Percentiles rank a stretch among this genome's conserved stretches.
Conservation (phyloP, 2,329 filamentous ascomycete species). For the Chaetomium globosum region DNA sequence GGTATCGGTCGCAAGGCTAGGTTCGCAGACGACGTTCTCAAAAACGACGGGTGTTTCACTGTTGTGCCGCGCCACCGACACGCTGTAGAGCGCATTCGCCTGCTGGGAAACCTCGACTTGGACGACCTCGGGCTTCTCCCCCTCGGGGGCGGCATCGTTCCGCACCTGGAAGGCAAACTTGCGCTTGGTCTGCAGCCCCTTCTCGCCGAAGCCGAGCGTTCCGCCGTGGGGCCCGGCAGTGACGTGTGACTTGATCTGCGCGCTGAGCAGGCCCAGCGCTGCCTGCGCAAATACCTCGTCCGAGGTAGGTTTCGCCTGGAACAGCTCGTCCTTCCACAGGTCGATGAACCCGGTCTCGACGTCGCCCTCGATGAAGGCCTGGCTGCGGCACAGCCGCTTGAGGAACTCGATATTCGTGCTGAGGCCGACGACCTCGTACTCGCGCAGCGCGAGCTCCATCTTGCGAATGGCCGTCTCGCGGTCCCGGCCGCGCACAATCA, state of each 20-base stretch:
- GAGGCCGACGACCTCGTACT: slow-evolving; percentile 90
- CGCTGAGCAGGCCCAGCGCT: slow-evolving; percentile 71
- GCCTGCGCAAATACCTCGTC: slow-evolving; percentile 84
- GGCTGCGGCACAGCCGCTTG: slow-evolving; percentile 79
- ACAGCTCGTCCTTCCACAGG: slow-evolving; percentile 80
- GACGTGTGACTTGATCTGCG: slow-evolving; percentile 44
- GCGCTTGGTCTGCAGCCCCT: slow-evolving; percentile 47
- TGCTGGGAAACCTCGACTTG: slow-evolving; percentile 55
- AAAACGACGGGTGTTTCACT: slow-evolving; percentile 47
- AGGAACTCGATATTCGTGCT: slow-evolving; percentile 97
- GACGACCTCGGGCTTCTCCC: slow-evolving; percentile 58
- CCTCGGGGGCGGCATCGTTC: slow-evolving; percentile 54
- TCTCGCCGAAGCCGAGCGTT: slow-evolving; percentile 58
- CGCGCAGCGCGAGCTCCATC: slow-evolving; percentile 75
- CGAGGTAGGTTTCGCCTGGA: slow-evolving; percentile 61
- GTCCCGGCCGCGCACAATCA: slow-evolving; percentile 83
- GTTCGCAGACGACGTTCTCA: slow-evolving; percentile 50
- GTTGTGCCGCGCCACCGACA: slow-evolving; percentile 48
- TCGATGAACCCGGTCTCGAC: slow-evolving; percentile 97
- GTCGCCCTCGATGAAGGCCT: slow-evolving; percentile 80
- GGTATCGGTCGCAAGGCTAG: slow-evolving; percentile 39
- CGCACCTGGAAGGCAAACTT: slow-evolving; percentile 55
- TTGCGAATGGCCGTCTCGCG: slow-evolving; percentile 81
- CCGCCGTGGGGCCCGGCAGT: slow-evolving; percentile 49
- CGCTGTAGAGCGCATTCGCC: slow-evolving; percentile 51